Evolutionary conservation across 192 early-diverging fungal genomes (phyloP), one percentile per base, ranked within the genome.

Genomic region (Rhizophagus prolifer): DNA sequence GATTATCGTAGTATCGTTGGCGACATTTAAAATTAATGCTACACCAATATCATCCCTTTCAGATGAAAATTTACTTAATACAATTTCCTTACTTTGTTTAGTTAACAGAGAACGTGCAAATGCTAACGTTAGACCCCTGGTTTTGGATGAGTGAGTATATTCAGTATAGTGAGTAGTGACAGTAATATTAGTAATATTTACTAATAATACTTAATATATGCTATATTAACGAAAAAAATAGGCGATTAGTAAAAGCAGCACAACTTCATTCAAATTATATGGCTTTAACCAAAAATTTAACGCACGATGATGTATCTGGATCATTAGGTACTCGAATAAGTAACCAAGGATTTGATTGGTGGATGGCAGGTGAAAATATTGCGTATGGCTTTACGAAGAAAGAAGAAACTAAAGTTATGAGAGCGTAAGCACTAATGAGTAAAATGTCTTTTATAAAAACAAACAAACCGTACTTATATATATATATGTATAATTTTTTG

Each of bases 251-350:
- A 2, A 74, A 36, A 41, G 58, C 73, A 19, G 73, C 73, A 12
- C 73, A 74, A 64, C 13, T 63, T 16, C 73, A 74, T n/a, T 28
- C 73, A 16, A 16, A 74, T 44, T 74, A 58, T 50, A 74, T 74
- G 73, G 73, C 73, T 16, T 19, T 4, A 30, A 63, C 28, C n/a
- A 36, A 74, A 25, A 74, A 62, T 21, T 61, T 74, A 38, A 74
- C 73, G 9, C 73, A 74, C 9, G 31, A 38, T 44, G 73, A 74
- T 25, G 16, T 13, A 44, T n/a, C 61, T 2, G 73, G 73, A 25
- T 21, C 26, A 62, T 16, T 74, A 13, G 38, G 59, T 5, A n/a
- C 28, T 13, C 58, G 73, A 25, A 38, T 74, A 41, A 58, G 9
- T 4, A 60, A 61, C 28, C 73, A 74, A 25, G 58, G 36, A 26